A percentile compares a stretch with the other conserved stretches of the same genome.
Conservation (phyloP, 495 filamentous ascomycete species). For the Aspergillus indologenus region DNA sequence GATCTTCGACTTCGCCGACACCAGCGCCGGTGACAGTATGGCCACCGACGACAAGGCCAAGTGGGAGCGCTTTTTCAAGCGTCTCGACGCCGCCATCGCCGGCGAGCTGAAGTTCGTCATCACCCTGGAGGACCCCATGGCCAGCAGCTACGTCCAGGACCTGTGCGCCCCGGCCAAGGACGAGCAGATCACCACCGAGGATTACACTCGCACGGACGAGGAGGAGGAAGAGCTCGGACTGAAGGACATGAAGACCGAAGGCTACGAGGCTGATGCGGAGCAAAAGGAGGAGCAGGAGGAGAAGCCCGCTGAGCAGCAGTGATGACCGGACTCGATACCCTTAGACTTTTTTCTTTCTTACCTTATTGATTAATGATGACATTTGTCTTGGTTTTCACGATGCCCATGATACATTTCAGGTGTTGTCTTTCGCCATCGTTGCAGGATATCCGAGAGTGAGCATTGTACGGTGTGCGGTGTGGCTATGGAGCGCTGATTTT, state of each 20-base stretch:
- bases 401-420: conserved; percentile 24
- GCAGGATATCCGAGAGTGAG: conserved; percentile 26
- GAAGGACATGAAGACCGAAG: conserved; percentile 87
- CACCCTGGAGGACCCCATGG: conserved; percentile 81
- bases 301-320: conserved; percentile 23
- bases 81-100: conserved; percentile 71
- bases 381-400: conserved; percentile 26
- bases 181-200: conserved; percentile 73
- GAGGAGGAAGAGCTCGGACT: conserved; percentile 91
- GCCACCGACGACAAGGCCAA: conserved; percentile 54
- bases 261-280: conserved; percentile 61
- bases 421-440: conserved; percentile 23
- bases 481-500: conserved; percentile 12
- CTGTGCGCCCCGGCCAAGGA: conserved; percentile 69
- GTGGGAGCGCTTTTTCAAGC: conserved; percentile 79
- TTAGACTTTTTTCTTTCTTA: conserved; percentile 8
- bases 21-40: conserved; percentile 74
- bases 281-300: conserved; percentile 30
- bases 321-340: conserved; percentile 19
- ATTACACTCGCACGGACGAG: conserved; percentile 82
- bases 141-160: conserved; percentile 90
- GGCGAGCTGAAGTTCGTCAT: conserved; percentile 83
- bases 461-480: conserved; percentile 17
- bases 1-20: conserved; percentile 72
- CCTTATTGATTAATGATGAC: conserved; percentile 18